Percentiles rank a stretch among this genome's conserved stretches.
phyloP scores from a whole-genome alignment of 306 rosid genomes.

The Alnus glutinosa region DNA sequence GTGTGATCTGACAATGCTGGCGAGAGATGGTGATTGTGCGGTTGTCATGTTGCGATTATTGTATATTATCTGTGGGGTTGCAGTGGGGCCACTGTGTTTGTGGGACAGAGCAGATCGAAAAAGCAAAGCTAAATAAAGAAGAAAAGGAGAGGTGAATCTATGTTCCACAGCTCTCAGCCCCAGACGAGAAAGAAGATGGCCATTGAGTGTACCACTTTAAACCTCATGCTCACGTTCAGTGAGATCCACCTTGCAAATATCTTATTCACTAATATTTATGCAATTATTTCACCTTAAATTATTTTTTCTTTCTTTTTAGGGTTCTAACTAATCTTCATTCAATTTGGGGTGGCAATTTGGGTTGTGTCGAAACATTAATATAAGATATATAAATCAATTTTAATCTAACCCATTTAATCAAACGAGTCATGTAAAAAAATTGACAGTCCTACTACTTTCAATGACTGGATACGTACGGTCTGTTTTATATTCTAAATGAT shows the following conservation, averaged over 20 bases:
- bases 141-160: constrained; percentile 11
- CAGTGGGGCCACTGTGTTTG: constrained; percentile 29
- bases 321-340: too few relatives aligned
- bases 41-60: not conserved
- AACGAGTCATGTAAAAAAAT: too few relatives aligned
- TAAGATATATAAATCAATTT: too few relatives aligned
- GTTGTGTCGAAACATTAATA: not conserved
- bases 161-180: constrained; percentile 5
- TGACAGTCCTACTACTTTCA: too few relatives aligned
- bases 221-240: constrained; percentile 23
- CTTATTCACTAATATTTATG: not conserved
- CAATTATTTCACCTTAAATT: not conserved
- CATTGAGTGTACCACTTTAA: not conserved
- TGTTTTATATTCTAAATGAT: too few relatives aligned
- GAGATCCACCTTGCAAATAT: constrained; percentile 17
- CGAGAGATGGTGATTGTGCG: not conserved
- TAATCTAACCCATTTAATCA: too few relatives aligned
- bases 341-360: not conserved
- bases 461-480: too few relatives aligned
- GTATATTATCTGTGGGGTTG: not conserved
- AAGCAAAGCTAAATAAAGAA: constrained; percentile 14
- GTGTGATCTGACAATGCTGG: not conserved
- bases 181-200: constrained; percentile 7
- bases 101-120: constrained; percentile 24
- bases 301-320: not conserved